Evolutionary conservation across 306 rosid species (phyloP), one percentile per base, ranked within the genome.

Genomic region (Canavalia gladiata): DNA sequence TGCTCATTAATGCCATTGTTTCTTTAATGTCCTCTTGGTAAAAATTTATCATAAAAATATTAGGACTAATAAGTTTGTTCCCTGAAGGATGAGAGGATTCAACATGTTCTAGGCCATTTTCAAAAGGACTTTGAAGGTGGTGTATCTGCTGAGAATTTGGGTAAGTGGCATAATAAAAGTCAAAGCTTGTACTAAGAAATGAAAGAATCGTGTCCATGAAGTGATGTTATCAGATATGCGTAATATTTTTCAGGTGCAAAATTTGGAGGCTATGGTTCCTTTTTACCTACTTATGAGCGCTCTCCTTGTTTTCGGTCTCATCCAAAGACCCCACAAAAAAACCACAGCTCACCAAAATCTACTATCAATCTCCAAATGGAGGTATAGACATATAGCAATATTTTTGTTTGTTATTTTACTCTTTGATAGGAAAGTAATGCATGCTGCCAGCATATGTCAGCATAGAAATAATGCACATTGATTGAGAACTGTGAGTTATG

Each of bases 261-360:
- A 78, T 89, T 49, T 90, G 93, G 91, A 65, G 88, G 77, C 70
- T 94, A 94, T 87, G 97, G 98, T 81, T 84, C 97, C 33, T 94
- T 94, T 87, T 89, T 94, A 69, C 92, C 92, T 45, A 72, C 89
- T 13, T 47, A 82, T 75, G 90, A 87, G 69, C 85, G 90, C 54
- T 74, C 87, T 68, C 75, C 86, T 25, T 69, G 82, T 66, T 2
- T 74, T 60, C 46, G 9, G 67, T 72, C 91, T 71, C 81, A 82
- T 78, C 86, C 88, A 69, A 86, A 73, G 83, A 84, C 88, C 74
- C 91, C 82, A 7, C 89, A 81, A 81, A 89, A 83, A 85, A 85
- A 85, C 83, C 82, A 73, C 83, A 84, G 58, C 71, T 74, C 86
- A 62, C 84, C 86, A 50, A 83, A 67, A 74, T 83, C 88, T 62